Evolutionary conservation across 2,329 filamentous ascomycete genomes (phyloP).

Genomic region (Massarina eburnea): DNA sequence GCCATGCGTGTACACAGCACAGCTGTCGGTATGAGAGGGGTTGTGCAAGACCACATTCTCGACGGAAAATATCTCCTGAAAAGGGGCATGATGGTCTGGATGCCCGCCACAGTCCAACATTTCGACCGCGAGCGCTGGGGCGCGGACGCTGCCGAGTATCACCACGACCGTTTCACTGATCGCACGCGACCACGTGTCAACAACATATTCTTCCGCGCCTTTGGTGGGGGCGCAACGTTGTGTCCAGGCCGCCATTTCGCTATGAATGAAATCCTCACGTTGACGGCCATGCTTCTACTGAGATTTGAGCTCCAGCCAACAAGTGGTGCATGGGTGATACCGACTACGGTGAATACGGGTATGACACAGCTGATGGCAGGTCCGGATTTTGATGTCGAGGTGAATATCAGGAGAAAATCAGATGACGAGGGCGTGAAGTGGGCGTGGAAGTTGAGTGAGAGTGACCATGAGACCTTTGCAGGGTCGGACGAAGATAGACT

Average conservation of each 20-base stretch:
- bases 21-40: conserved; percentile 34
- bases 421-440: conserved; percentile 7
- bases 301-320: conserved; percentile 27
- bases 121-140: conserved; percentile 31
- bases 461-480: neutral
- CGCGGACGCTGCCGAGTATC: conserved; percentile 25
- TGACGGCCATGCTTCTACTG: conserved; percentile 28
- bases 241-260: conserved; percentile 42
- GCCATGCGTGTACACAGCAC: conserved; percentile 38
- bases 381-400: conserved; percentile 16
- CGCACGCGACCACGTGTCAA: conserved; percentile 2
- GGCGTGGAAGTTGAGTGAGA: conserved; percentile 9
- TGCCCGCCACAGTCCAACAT: conserved; percentile 31
- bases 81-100: conserved; percentile 29
- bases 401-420: conserved; percentile 7
- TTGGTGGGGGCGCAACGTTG: conserved; percentile 32
- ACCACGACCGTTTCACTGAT: conserved; percentile 31
- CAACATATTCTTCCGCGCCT: conserved; percentile 24
- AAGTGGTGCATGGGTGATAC: conserved; percentile 13
- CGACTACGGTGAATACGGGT: conserved; percentile 11
- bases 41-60: conserved; percentile 34
- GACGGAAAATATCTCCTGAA: conserved; percentile 31
- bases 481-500: neutral
- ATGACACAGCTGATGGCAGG: conserved; percentile 8
- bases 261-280: conserved; percentile 26